phyloP scores from a whole-genome alignment of 768 basidiomycete genomes.

The Dacryopinax primogenitus region DNA sequence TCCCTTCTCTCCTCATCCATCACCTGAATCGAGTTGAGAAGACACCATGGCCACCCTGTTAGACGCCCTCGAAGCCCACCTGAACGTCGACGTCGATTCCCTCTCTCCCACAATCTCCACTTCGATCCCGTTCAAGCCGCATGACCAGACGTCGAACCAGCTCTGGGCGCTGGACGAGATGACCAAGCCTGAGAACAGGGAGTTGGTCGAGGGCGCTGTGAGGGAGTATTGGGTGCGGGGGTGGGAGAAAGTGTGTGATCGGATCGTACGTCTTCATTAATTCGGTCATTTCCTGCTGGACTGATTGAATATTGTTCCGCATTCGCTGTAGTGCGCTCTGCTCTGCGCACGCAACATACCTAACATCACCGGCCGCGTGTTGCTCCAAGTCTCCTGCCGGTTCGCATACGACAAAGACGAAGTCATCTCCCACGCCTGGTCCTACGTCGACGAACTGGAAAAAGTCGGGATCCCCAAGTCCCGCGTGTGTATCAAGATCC shows the following conservation, averaged over 20 bases:
- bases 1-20: no score
- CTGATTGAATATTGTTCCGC: not conserved
- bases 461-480: constrained; percentile 24
- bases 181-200: not conserved
- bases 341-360: constrained; percentile 3
- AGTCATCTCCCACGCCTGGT: constrained; percentile 1
- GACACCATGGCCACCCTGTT: not conserved
- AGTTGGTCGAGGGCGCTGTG: not conserved
- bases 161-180: constrained; percentile 2
- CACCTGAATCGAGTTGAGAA: no score
- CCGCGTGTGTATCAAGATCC: constrained; percentile 48
- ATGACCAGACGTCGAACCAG: constrained; percentile 6
- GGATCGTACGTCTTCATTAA: not conserved
- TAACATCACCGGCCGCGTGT: not conserved
- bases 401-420: constrained; percentile 6
- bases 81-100: not conserved
- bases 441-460: not conserved
- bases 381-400: constrained; percentile 8
- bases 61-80: not conserved
- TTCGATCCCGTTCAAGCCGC: not conserved
- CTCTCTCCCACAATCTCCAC: not conserved
- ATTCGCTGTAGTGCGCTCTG: not conserved
- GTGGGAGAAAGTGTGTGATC: constrained; percentile 1
- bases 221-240: not conserved
- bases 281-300: not conserved